Evolutionary conservation across 768 basidiomycete species (phyloP).

Genomic region (Trametes sanguinea): DNA sequence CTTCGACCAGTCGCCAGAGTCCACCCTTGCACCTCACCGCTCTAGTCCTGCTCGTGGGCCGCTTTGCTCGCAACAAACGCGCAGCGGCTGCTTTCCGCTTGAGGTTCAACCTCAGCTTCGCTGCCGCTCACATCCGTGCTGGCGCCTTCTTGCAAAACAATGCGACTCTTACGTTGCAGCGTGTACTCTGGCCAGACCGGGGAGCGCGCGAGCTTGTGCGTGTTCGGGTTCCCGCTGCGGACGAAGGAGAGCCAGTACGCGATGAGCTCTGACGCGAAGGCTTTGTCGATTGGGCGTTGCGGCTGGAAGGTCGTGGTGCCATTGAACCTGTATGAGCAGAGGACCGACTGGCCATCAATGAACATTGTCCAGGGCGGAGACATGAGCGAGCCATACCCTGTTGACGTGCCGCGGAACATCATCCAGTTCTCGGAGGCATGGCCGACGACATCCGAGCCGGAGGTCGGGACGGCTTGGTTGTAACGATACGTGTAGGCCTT

Average conservation of each 20-base stretch:
- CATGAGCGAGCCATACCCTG: conserved; percentile 44
- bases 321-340: conserved; percentile 37
- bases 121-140: conserved; percentile 41
- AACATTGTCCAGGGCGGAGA: background rate
- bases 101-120: conserved; percentile 42
- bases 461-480: conserved; percentile 55
- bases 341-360: background rate
- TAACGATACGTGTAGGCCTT: conserved; percentile 59
- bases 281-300: conserved; percentile 46
- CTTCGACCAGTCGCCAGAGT: too few relatives aligned
- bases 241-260: conserved; percentile 72
- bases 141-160: conserved; percentile 47
- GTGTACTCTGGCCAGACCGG: conserved; percentile 51
- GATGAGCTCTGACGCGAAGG: conserved; percentile 60
- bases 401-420: conserved; percentile 64
- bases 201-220: conserved; percentile 51
- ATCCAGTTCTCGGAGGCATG: conserved; percentile 70
- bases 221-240: conserved; percentile 56
- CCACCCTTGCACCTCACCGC: too few relatives aligned
- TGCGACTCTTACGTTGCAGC: conserved; percentile 35
- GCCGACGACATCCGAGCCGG: conserved; percentile 35
- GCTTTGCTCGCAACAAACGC: conserved; percentile 40
- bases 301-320: conserved; percentile 53
- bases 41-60: conserved; percentile 38
- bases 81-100: conserved; percentile 41